These are phyloP conservation scores for Brassica rapa DNA, from an alignment of 345 rosid genomes.

Conservation along the genomic window DNA sequence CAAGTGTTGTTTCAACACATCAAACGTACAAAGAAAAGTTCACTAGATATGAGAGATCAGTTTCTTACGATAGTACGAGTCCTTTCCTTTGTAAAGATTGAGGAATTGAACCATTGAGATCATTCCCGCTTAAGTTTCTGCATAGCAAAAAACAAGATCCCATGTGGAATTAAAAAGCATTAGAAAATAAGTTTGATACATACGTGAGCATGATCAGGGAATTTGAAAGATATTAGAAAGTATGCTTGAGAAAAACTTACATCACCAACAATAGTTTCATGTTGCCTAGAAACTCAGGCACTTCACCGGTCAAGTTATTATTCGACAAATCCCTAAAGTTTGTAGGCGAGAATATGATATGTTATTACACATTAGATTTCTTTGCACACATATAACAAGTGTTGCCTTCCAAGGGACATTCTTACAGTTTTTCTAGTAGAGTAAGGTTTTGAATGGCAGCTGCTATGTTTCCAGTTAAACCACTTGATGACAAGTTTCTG, in stretches of 20 bases:
- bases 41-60: background rate
- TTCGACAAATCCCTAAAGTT: conserved; percentile 58
- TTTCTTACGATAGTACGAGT: conserved; percentile 19
- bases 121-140: conserved; percentile 51
- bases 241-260: conserved; percentile 41
- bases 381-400: background rate
- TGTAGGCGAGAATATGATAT: background rate
- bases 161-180: background rate
- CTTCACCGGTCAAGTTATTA: conserved; percentile 48
- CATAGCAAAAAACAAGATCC: background rate
- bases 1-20: background rate
- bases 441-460: conserved; percentile 40
- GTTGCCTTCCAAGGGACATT: background rate
- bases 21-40: background rate
- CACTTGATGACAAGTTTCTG: conserved; percentile 50
- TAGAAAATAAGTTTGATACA: background rate
- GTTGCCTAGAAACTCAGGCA: conserved; percentile 53
- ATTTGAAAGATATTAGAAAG: background rate
- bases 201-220: background rate
- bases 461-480: conserved; percentile 42
- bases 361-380: background rate
- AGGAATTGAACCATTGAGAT: conserved; percentile 53
- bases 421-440: conserved; percentile 45
- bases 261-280: conserved; percentile 42
- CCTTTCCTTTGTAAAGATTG: conserved; percentile 27